Evolutionary conservation across 2,329 filamentous ascomycete species (phyloP), one percentile per base, ranked within the genome.

Genomic region (Sclerotinia minor): DNA sequence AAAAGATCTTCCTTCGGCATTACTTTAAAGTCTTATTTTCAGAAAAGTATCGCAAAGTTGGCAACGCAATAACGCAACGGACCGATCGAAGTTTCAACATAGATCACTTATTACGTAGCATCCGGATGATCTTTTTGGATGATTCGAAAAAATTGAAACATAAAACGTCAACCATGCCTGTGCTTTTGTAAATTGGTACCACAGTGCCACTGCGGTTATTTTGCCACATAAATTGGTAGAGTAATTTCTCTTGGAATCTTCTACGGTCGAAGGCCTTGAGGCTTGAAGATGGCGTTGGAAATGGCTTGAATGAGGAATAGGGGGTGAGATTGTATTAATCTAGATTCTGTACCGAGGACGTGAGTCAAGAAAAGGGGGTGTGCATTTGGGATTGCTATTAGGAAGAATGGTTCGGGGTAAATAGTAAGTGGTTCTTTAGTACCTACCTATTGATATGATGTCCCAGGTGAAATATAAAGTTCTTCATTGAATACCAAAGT

Each of bases 111-210:
- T 24, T n/a, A 29, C 9, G 32, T 38, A 13, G 32, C 19, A 35
- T 38, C 32, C 11, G 53, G 53, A 55, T 55, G 53, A 55, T 55
- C 32, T 38, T 55, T 55, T 55, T 15, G 8, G 29, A 35, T 35
- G 29, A 32, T 35, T 35, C 35, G 35, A 35, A 35, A 24, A 29
- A 21, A 29, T 32, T 29, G 50, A 32, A 54, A 54, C 52, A 21
- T 54, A 54, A 32, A 32, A n/a, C 32, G 21, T 21, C 52, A 32
- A 24, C 26, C 0, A 54, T 35, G 26, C 29, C 3, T 21, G n/a
- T 21, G 17, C 53, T 24, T 3, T 24, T n/a, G 32, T 38, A 55
- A 38, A 24, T 32, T 24, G 53, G 35, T 9, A 35, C 35, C 6
- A 35, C 6, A 35, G 32, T 55, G 15, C 19, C 6, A 24, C 29